These are phyloP conservation scores for Epithemia pelagica DNA, from an alignment of 108 stramenopile genomes.

Conservation along the genomic window DNA sequence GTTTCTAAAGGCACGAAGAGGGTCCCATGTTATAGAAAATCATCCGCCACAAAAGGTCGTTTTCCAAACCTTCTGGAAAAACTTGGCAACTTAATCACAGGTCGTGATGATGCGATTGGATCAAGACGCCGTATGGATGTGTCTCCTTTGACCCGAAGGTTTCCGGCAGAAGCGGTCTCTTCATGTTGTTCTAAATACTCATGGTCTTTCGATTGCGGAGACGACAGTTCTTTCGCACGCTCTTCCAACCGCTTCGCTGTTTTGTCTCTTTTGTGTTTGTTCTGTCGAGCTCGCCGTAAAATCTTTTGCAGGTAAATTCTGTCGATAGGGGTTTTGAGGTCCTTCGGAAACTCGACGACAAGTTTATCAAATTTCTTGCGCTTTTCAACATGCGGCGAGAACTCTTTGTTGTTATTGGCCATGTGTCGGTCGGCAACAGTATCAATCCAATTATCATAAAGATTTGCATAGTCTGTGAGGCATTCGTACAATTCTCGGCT, in stretches of 20 bases:
- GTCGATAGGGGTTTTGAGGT: constrained; percentile 62
- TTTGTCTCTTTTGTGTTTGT: constrained; percentile 46
- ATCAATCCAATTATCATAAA: constrained; percentile 66
- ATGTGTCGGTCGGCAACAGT: constrained; percentile 38
- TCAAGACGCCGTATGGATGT: neutral
- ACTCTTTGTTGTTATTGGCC: constrained; percentile 30
- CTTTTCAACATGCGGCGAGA: constrained; percentile 42
- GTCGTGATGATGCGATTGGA: neutral
- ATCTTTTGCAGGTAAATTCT: constrained; percentile 46
- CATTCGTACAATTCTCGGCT: constrained; percentile 51
- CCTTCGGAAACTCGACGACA: constrained; percentile 49
- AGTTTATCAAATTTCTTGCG: constrained; percentile 71
- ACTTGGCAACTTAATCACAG: neutral
- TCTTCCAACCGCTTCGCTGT: constrained; percentile 13
- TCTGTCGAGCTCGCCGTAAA: constrained; percentile 59
- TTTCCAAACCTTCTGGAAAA: neutral
- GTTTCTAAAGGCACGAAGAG: too few species aligned
- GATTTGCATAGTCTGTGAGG: constrained; percentile 39
- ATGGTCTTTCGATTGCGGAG: neutral
- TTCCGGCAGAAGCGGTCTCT: too few species aligned
- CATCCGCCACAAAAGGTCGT: neutral
- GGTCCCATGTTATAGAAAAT: neutral
- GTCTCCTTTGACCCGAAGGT: neutral
- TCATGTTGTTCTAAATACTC: too few species aligned
- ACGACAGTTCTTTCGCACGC: neutral